Evolutionary conservation across 1,139 yeast species (phyloP).

Genomic region (Wickerhamomyces sp.): DNA sequence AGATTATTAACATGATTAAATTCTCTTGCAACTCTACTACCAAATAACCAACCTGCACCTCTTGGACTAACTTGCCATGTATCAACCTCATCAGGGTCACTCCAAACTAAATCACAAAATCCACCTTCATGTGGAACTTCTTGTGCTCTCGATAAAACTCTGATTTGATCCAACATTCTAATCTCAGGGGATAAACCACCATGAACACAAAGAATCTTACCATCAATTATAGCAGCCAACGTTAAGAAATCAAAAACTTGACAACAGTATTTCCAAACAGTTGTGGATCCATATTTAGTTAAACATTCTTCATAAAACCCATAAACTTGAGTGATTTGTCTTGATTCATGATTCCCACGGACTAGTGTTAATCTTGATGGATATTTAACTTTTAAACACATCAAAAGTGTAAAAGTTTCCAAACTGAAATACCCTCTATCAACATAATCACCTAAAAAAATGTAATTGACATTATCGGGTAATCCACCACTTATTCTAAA

Average conservation of each 20-base stretch:
- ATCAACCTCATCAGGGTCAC: conserved; percentile 96
- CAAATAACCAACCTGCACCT: conserved; percentile 98
- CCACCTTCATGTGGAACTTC: conserved; percentile 99
- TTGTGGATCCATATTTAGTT: conserved; percentile 90
- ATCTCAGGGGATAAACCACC: conserved; percentile 98
- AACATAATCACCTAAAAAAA: conserved; percentile 92
- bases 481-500: conserved; percentile 93
- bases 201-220: conserved; percentile 88
- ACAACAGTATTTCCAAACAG: conserved; percentile 97
- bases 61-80: conserved; percentile 99
- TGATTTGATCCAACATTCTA: conserved; percentile 91
- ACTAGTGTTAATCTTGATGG: conserved; percentile 86
- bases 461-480: conserved; percentile 72
- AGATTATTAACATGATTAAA: conserved; percentile 90
- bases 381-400: conserved; percentile 84
- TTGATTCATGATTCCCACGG: conserved; percentile 89
- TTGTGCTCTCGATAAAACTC: conserved; percentile 95
- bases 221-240: conserved; percentile 91
- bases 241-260: conserved; percentile 93
- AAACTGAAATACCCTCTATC: conserved; percentile 94
- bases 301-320: conserved; percentile 92
- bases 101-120: conserved; percentile 95
- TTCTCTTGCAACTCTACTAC: conserved; percentile 81
- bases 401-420: conserved; percentile 86
- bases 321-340: conserved; percentile 94